phyloP scores from a whole-genome alignment of 23 red algal genomes.

The Gracilaria gracilis region DNA sequence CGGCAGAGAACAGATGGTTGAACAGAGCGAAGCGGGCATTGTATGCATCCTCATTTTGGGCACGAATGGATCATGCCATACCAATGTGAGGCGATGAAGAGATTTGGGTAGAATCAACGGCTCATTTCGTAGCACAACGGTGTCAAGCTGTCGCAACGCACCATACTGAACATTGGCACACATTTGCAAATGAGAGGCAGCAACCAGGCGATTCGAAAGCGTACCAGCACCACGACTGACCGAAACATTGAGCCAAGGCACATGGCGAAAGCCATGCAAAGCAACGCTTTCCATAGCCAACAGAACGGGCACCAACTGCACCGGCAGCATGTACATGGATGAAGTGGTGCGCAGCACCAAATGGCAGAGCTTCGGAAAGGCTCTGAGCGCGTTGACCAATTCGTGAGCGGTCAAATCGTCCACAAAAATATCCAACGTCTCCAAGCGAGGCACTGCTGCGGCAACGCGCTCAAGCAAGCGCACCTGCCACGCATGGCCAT shows the following conservation, averaged over 20 bases:
- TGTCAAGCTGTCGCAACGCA: slow-evolving; percentile 5
- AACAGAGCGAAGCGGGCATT: not conserved
- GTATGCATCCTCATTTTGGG: not conserved
- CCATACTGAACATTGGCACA: not conserved
- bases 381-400: not conserved
- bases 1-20: not conserved
- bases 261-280: slow-evolving; percentile 24
- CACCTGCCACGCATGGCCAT: not conserved
- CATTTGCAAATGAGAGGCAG: not conserved
- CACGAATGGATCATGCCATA: not conserved
- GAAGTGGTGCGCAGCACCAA: slow-evolving; percentile 18
- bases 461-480: not conserved
- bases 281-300: not conserved
- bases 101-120: not conserved
- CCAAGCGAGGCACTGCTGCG: not conserved
- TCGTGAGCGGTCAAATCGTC: not conserved
- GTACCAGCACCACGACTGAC: not conserved
- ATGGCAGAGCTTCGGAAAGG: not conserved
- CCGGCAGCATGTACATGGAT: not conserved
- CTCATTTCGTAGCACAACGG: not conserved
- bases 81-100: not conserved
- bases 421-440: slow-evolving; percentile 29
- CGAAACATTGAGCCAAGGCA: not conserved
- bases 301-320: slow-evolving; percentile 1
- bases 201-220: not conserved